These are phyloP conservation scores for Lenzites betulinus DNA, from an alignment of 768 basidiomycete species.

Conservation along the genomic window DNA sequence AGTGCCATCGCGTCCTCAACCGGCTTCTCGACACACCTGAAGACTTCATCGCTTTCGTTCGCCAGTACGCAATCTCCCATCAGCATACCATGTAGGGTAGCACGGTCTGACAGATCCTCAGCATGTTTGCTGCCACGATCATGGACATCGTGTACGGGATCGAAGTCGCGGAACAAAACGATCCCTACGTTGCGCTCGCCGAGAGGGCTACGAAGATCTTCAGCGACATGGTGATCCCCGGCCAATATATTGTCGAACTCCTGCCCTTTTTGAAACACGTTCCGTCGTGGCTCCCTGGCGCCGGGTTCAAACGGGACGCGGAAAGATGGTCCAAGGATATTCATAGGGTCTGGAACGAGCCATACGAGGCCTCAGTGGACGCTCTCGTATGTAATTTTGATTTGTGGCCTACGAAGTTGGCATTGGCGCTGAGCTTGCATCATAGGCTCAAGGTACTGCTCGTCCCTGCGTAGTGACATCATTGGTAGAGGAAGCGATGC, in stretches of 20 bases:
- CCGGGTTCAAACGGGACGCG: conserved; percentile 26
- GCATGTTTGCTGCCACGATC: conserved; percentile 10
- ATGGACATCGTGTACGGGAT: conserved; percentile 21
- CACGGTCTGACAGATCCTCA: background rate
- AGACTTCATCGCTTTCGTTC: background rate
- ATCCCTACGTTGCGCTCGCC: background rate
- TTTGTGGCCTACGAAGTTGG: too few relatives aligned
- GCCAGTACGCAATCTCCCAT: background rate
- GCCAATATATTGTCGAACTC: conserved; percentile 3
- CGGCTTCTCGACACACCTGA: background rate
- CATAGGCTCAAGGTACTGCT: background rate
- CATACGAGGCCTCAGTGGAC: background rate
- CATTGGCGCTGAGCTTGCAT: background rate
- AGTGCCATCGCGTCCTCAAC: background rate
- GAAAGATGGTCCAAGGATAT: background rate
- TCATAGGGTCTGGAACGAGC: background rate
- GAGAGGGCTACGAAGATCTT: background rate
- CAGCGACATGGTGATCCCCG: background rate
- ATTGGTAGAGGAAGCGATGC: background rate
- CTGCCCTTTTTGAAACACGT: conserved; percentile 12
- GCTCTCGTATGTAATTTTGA: background rate
- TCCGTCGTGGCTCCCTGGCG: conserved; percentile 30
- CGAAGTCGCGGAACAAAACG: background rate
- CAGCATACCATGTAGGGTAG: background rate
- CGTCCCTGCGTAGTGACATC: background rate